Base-by-base conservation (phyloP, 805 yeast species). In the Barnettozyma sucrosica region DNA sequence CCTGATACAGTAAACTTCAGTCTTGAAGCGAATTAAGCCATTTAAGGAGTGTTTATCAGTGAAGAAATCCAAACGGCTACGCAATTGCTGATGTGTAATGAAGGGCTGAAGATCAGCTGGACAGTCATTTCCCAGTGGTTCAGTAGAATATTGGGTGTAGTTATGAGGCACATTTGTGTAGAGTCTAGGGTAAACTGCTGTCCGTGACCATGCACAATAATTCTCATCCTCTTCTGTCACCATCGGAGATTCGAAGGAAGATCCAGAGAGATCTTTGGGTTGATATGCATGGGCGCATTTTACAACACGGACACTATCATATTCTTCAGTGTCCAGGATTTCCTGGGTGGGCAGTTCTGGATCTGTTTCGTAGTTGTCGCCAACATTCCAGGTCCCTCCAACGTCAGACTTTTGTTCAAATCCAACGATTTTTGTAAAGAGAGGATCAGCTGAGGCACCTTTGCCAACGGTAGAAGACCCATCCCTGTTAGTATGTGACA, bases 301-400 rank as follows among this genome's bases (percentile, higher is more conserved):
- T 18, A 71, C 58, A 1, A 58, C 59, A 18, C 59, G 52, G 2
- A 73, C 74, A 38, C 59, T 51, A 46, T 66, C 57, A 47, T 70
- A 71, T 3, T 53, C 48, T 18, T 59, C 66, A 7, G 68, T 55
- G 34, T 69, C 67, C 18, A 70, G 48, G 1, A 66, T 36, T 3
- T 63, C 60, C 42, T 68, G 71, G 8, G 59, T 32, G 2, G 65
- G 65, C 20, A 52, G 41, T 3, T 21, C 45, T 13, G 57, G 58
- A 39, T 61, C 66, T 5, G 53, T 40, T 6, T 43, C 36, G 36
- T 51, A 58, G 18, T 51, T 36, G 16, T 51, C 40, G 18, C 53
- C 56, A 5, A 66, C 54, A 33, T 62, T 54, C 78, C 78, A 74
- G 7, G 71, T 67, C 1, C 79, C 79, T n/a, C 79, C 79, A 25